phyloP scores from a whole-genome alignment of 192 early-diverging fungal species.

The Mortierella antarctica region DNA sequence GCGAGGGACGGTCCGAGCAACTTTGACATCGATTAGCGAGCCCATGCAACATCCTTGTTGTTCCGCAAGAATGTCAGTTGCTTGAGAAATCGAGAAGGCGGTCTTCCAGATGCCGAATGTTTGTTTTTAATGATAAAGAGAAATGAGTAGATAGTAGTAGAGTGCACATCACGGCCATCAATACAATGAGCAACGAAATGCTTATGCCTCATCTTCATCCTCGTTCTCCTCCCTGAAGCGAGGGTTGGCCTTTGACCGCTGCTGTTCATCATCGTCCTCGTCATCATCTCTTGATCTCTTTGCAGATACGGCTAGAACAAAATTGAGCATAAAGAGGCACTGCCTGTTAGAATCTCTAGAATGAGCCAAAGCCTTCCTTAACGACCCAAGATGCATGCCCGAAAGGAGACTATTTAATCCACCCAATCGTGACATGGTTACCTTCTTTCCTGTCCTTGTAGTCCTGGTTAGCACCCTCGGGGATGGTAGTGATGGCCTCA shows the following conservation, averaged over 20 bases:
- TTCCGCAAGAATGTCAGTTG: too few species aligned
- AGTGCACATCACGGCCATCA: too few species aligned
- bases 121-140: not conserved
- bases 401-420: not conserved
- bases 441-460: conserved; percentile 52
- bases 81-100: too few species aligned
- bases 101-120: not conserved
- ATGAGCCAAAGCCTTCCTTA: not conserved
- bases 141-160: not conserved
- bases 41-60: too few species aligned
- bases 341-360: not conserved
- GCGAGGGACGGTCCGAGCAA: too few species aligned
- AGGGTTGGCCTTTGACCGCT: conserved; percentile 49
- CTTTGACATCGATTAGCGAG: too few species aligned
- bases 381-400: not conserved
- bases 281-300: conserved; percentile 51
- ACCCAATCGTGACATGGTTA: not conserved
- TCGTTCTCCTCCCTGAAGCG: conserved; percentile 54
- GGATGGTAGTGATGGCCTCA: conserved; percentile 70
- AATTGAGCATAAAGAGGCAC: not conserved
- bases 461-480: conserved; percentile 60
- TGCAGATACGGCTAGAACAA: not conserved
- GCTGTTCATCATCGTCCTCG: conserved; percentile 38
- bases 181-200: not conserved
- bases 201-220: conserved; percentile 55